Base-by-base conservation (phyloP, 768 basidiomycete genomes). In the Tricholoma hemisulphureum region DNA sequence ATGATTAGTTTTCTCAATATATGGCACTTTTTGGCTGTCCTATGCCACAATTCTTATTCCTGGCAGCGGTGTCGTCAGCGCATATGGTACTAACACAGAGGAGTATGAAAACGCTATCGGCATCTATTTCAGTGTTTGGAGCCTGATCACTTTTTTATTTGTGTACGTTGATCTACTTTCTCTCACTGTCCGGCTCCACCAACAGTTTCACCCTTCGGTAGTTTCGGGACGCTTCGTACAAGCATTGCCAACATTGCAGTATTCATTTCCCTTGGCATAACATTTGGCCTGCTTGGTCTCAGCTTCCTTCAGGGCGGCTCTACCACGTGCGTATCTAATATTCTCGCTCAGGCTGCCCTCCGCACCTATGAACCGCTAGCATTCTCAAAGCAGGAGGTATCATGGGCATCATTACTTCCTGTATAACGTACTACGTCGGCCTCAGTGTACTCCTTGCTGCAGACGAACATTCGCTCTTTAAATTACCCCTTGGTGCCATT, bases 11-110 rank as follows among this genome's bases (percentile, higher is more conserved):
- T 94, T 93, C 78, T 78, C 84, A 0, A 87, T 87, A 1, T 95
- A 89, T 59, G 92, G 92, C n/a, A 88, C 85, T 2, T 95, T 94
- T 79, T 95, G 92, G 92, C 75, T 94, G 75, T 91, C 91, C 6
- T 94, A 84, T 52, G 90, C 84, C 5, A 76, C 82, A 0, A 84
- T 95, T 62, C 72, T 88, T 66, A 80, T 91, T 48, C 93, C 93
- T 1, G 79, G 80, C 24, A 81, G 80, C 5, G 91, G 91, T 14
- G 78, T 93, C 51, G 10, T 62, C 6, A 67, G 76, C 0, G 82
- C 91, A 0, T 93, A 87, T 65, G 62, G 53, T 0, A 61, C 58
- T 16, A 50, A 55, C 0, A 26, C 45, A 5, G 62, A 66, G 0
- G 81, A 86, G 64, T 66, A 87, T 10, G 24, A 61, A 11, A 70